Evolutionary conservation across 2,329 filamentous ascomycete genomes (phyloP), one percentile per base, ranked within the genome.

Genomic region (Talaromyces sp.): DNA sequence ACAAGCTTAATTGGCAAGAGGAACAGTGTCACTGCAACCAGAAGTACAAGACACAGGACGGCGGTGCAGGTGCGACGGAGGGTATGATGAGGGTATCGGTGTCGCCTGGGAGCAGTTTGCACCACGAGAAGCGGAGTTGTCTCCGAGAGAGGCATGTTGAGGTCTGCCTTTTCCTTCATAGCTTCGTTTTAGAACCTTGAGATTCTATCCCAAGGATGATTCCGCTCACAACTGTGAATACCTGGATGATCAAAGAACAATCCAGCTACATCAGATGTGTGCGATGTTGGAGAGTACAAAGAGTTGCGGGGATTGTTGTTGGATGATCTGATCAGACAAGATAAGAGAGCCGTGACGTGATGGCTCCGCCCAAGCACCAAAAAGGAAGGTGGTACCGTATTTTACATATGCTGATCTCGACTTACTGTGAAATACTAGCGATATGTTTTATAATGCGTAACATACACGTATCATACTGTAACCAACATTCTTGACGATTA

Each of bases 81-180:
- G 13, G 72, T 71, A 64, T 76, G 73, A 66, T 82, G 81, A 9
- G 76, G 78, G 66, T 81, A 81, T 65, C 79, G 76, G 64, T 74
- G 75, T 59, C 73, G 77, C 61, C 67, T 74, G 10, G 75, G 78
- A 43, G 74, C 74, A 65, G 81, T 76, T 61, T 72, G 70, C 54
- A 82, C 79, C 43, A 77, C 59, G 27, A 82, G 73, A 58, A 82
- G 73, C 57, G 80, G 80, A 6, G 80, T 80, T 17, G 72, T 74
- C 70, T 80, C 78, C 27, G 73, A 73, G 61, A 68, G 69, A 41
- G 72, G 70, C 77, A 79, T 79, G 60, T 63, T 66, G 66, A 60
- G 58, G 27, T 25, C 62, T 47, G 37, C 68, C 77, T 78, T 67
- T 49, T 78, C 76, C 70, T 69, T 74, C 75, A 77, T 77, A 43